A percentile compares a stretch with the other conserved stretches of the same genome.
These are phyloP conservation scores for Adenanthera pavonina DNA, from an alignment of 306 rosid genomes.

Conservation along the genomic window DNA sequence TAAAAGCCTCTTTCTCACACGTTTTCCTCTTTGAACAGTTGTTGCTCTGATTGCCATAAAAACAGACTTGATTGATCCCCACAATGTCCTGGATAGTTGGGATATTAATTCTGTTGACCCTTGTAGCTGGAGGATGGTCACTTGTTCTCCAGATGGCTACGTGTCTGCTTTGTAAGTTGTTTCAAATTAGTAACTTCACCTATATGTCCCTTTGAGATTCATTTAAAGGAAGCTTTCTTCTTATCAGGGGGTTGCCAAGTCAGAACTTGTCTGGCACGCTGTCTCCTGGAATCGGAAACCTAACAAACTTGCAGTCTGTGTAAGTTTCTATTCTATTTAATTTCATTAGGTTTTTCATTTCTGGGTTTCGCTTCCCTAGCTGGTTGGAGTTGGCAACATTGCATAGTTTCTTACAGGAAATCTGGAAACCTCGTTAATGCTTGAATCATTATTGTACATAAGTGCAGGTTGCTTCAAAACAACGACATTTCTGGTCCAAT, in stretches of 20 bases:
- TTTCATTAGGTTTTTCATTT: slow-evolving; percentile 15
- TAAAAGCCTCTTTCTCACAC: slow-evolving; percentile 15
- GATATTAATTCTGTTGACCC: slow-evolving; percentile 96
- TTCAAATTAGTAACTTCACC: not conserved
- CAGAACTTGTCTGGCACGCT: slow-evolving; percentile 91
- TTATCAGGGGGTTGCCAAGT: slow-evolving; percentile 89
- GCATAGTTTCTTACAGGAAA: not conserved
- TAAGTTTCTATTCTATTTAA: slow-evolving; percentile 51
- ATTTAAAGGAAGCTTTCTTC: slow-evolving; percentile 23
- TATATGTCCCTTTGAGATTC: slow-evolving; percentile 28
- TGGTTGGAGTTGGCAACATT: slow-evolving; percentile 19
- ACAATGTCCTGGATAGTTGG: slow-evolving; percentile 94
- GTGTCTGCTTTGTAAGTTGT: slow-evolving; percentile 88
- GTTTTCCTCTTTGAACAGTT: slow-evolving; percentile 55
- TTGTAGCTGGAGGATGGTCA: slow-evolving; percentile 99
- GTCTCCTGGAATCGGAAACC: slow-evolving; percentile 87
- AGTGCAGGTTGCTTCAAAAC: slow-evolving; percentile 88
- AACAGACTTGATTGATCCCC: slow-evolving; percentile 74
- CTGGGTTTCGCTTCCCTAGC: slow-evolving; percentile 17
- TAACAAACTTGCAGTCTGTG: slow-evolving; percentile 85
- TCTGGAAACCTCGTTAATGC: slow-evolving; percentile 12
- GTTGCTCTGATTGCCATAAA: slow-evolving; percentile 92
- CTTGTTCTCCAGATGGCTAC: slow-evolving; percentile 83
- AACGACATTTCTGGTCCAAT: slow-evolving; percentile 84
- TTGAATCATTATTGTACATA: slow-evolving; percentile 8